Evolutionary conservation across 176 grass and related monocot species (phyloP).

Genomic region (Olyra latifolia): DNA sequence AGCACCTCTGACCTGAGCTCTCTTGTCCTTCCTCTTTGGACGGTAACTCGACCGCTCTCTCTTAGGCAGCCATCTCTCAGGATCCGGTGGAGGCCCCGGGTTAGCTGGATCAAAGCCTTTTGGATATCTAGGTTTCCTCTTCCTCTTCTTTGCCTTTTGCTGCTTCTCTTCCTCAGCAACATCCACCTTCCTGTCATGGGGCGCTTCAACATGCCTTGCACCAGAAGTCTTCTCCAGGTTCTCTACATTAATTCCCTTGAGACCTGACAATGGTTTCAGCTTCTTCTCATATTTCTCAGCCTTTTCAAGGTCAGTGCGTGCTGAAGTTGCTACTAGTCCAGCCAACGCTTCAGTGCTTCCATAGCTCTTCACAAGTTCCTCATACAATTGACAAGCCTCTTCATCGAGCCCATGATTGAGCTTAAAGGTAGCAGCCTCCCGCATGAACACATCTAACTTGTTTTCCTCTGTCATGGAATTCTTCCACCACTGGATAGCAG

Average conservation of each 20-base stretch:
- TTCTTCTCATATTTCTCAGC: slow-evolving; percentile 87
- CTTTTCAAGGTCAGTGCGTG: slow-evolving; percentile 66
- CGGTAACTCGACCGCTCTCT: slow-evolving; percentile 84
- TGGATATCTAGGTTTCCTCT: slow-evolving; percentile 83
- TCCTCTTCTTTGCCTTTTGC: slow-evolving; percentile 82
- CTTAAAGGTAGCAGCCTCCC: slow-evolving; percentile 84
- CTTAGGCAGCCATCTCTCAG: slow-evolving; percentile 90
- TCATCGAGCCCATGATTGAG: slow-evolving; percentile 71
- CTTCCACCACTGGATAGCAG: slow-evolving; percentile 85
- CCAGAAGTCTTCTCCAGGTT: slow-evolving; percentile 81
- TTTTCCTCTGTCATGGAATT: slow-evolving; percentile 82
- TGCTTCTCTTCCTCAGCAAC: slow-evolving; percentile 65
- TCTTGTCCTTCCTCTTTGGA: slow-evolving; percentile 95
- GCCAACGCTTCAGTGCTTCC: slow-evolving; percentile 70
- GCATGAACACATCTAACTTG: slow-evolving; percentile 72
- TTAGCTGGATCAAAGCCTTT: slow-evolving; percentile 88
- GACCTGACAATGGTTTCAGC: slow-evolving; percentile 74
- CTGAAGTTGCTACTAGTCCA: slow-evolving; percentile 77
- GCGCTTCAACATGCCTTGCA: slow-evolving; percentile 66
- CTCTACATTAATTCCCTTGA: slow-evolving; percentile 72
- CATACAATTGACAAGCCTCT: slow-evolving; percentile 73
- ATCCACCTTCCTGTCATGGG: slow-evolving; percentile 51
- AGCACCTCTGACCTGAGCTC: slow-evolving; percentile 81
- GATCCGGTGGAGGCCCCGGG: slow-evolving; percentile 79
- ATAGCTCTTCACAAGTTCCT: slow-evolving; percentile 80